Evolutionary conservation across 306 rosid species (phyloP), one percentile per base, ranked within the genome.

Genomic region (Malus sylvestris): DNA sequence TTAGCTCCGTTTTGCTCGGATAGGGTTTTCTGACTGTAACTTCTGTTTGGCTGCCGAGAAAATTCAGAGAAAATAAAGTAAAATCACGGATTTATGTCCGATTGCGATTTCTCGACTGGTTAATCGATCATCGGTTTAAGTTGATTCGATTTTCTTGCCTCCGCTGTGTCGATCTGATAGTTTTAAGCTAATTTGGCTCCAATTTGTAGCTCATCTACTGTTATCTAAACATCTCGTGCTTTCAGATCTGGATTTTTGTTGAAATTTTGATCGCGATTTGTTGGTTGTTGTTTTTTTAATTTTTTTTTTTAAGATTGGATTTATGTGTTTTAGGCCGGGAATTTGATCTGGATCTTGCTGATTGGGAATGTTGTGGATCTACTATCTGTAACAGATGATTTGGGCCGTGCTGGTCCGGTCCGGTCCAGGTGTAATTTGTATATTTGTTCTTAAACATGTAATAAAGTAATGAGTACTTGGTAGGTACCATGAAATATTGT

Each of bases 201-300:
- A 46, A 29, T 45, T 20, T 53, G 5, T 23, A 62, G 61, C 49
- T 45, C 15, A n/a, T 29, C 30, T 44, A 60, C 70, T 59, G 29
- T 73, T 42, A 32, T 25, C 8, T 40, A 0, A 23, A 52, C 65
- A 46, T 73, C 59, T 42, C 32, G 14, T 45, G 70, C 61, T 27
- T 63, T 65, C 70, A 62, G 78, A 74, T 74, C 78, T 74, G 70
- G 6, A 5, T 73, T 59, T 13, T 55, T n/a, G 40, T 58, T 38
- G 27, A 40, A 15, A 10, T 23, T 40, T 35, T 23, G 67, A 59
- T 58, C 68, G 38, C 11, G 38, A 72, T 38, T 72, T 23, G 8
- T 40, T 11, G 27, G 30, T n/a, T 19, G 29, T 27, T 27, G 29
- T 27, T 33, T 0, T 33, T 30, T 30, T 4, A 4, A n/a, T n/a